Evolutionary conservation across 2,329 filamentous ascomycete genomes (phyloP).

Genomic region (Knufia petricola): DNA sequence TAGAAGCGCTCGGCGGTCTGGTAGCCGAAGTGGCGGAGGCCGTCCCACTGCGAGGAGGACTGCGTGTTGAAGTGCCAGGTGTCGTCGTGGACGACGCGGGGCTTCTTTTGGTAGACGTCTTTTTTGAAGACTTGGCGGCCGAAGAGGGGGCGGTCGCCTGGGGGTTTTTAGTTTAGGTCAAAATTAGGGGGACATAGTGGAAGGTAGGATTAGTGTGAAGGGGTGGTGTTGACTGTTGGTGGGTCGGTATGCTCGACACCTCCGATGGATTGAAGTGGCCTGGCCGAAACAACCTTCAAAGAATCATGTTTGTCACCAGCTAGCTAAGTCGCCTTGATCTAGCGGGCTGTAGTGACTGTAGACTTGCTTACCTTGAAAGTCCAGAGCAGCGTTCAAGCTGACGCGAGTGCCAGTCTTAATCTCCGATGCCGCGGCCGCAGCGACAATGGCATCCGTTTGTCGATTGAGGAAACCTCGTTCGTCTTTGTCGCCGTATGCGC

Average conservation of each 20-base stretch:
- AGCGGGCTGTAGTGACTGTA: not conserved
- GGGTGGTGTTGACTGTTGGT: no score
- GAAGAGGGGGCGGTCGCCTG: conserved; percentile 28
- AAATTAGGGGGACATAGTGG: no score
- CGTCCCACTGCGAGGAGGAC: conserved; percentile 23
- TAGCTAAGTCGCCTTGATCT: no score
- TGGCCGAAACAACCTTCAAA: no score
- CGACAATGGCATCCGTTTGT: conserved; percentile 39
- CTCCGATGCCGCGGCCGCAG: conserved; percentile 34
- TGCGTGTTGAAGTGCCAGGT: conserved; percentile 24
- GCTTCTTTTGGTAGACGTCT: conserved; percentile 25
- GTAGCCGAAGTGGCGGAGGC: conserved; percentile 23
- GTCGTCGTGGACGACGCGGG: conserved; percentile 23
- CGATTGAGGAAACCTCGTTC: conserved; percentile 48
- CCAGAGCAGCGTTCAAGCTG: conserved; percentile 29
- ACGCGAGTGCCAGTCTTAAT: conserved; percentile 32
- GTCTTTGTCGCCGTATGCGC: conserved; percentile 43
- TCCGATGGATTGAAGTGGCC: no score
- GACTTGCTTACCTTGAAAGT: conserved; percentile 25
- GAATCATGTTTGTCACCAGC: no score
- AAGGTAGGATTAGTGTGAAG: no score
- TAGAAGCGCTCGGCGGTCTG: conserved; percentile 20
- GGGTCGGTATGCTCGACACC: no score
- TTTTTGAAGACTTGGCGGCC: conserved; percentile 25
- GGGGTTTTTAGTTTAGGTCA: not conserved